Evolutionary conservation across 441 rosid species (phyloP).

Genomic region (Adansonia madagascariensis): DNA sequence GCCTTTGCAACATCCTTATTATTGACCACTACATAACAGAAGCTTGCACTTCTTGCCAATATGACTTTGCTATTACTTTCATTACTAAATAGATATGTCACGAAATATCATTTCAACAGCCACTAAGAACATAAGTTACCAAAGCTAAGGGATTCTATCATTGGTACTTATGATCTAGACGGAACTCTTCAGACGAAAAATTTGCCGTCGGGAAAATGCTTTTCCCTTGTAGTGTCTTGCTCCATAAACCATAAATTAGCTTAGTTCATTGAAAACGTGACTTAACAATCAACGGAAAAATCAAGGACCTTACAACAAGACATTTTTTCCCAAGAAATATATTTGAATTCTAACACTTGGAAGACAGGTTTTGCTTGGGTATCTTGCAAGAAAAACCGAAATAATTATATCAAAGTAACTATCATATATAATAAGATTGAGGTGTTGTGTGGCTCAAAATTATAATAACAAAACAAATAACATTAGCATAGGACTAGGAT

Average conservation of each 20-base stretch:
- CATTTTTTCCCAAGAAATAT: neutral
- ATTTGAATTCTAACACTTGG: neutral
- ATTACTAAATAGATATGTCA: conserved; percentile 1
- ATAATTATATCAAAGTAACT: neutral
- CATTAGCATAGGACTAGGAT: neutral
- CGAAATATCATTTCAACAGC: neutral
- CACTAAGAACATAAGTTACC: neutral
- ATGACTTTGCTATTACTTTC: neutral
- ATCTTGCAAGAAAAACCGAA: neutral
- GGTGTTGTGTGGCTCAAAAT: too few relatives aligned
- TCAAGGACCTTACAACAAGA: neutral
- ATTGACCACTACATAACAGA: too few relatives aligned
- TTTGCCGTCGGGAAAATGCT: neutral
- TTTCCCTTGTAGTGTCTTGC: too few relatives aligned
- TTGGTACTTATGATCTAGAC: neutral
- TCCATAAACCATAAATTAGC: neutral
- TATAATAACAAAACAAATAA: too few relatives aligned
- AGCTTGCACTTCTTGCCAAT: neutral
- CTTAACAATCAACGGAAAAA: neutral
- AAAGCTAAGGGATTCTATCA: neutral
- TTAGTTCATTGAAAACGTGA: neutral
- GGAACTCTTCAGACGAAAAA: neutral
- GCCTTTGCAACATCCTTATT: too few relatives aligned
- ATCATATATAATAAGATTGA: too few relatives aligned
- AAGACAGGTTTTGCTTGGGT: neutral